Evolutionary conservation across 129 eudicot species (phyloP).

Genomic region (Ambrosia artemisiifolia): DNA sequence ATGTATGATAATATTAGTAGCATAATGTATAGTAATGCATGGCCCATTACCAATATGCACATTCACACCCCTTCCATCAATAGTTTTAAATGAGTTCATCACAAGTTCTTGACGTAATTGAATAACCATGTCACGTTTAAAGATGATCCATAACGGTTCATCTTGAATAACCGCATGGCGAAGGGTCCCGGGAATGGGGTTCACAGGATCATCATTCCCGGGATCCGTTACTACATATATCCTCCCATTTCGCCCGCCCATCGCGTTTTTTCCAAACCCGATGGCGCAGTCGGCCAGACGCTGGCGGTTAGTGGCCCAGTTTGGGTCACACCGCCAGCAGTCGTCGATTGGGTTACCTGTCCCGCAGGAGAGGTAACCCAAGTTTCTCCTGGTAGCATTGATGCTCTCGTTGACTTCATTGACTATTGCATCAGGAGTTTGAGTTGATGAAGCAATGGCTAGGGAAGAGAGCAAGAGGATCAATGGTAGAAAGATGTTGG

Average conservation of each 20-base stretch:
- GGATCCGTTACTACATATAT: constrained; percentile 78
- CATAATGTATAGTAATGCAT: constrained; percentile 77
- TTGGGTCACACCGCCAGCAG: constrained; percentile 85
- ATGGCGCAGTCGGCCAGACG: constrained; percentile 81
- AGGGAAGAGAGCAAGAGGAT: constrained; percentile 22
- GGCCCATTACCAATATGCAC: constrained; percentile 89
- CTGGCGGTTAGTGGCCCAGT: constrained; percentile 70
- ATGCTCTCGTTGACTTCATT: constrained; percentile 62
- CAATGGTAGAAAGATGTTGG: neutral
- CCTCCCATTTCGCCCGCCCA: constrained; percentile 65
- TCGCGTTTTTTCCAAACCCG: constrained; percentile 80
- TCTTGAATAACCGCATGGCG: constrained; percentile 77
- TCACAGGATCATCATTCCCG: constrained; percentile 59
- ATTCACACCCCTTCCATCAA: constrained; percentile 88
- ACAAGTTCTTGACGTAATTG: constrained; percentile 61
- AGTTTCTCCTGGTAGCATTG: constrained; percentile 67
- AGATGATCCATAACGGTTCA: constrained; percentile 83
- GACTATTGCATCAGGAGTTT: constrained; percentile 46
- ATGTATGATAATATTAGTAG: constrained; percentile 71
- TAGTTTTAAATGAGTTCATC: constrained; percentile 77
- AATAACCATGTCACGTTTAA: constrained; percentile 75
- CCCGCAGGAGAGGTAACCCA: constrained; percentile 62
- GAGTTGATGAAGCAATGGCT: constrained; percentile 26
- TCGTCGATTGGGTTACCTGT: constrained; percentile 91
- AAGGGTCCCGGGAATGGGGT: constrained; percentile 77